Conservation (phyloP, 2,329 filamentous ascomycete species). For the Drechslerella dactyloides region DNA sequence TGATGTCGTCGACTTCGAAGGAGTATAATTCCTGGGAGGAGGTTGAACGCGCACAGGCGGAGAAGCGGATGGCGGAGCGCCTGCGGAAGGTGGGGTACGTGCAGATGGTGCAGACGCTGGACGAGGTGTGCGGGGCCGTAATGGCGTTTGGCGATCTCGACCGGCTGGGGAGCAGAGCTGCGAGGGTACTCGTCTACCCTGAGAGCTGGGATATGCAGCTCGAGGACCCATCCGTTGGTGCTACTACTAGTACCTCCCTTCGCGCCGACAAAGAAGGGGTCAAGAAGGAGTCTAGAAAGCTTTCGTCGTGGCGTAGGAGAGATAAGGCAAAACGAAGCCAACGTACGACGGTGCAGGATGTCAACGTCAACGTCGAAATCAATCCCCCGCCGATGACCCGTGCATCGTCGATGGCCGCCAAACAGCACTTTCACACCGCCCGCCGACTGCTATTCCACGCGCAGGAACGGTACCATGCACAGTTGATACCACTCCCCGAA, state of each 20-base stretch:
- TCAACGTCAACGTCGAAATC: not conserved
- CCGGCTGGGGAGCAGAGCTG: slow-evolving; percentile 45
- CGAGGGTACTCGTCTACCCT: slow-evolving; percentile 52
- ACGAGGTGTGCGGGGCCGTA: slow-evolving; percentile 50
- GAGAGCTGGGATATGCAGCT: slow-evolving; percentile 51
- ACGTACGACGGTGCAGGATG: not conserved
- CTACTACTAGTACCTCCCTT: slow-evolving; percentile 9
- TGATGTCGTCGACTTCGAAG: slow-evolving; percentile 9
- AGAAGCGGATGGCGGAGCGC: slow-evolving; percentile 12
- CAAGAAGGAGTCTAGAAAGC: not conserved
- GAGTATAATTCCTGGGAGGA: slow-evolving; percentile 5
- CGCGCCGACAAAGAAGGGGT: slow-evolving; percentile 1
- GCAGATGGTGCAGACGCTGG: slow-evolving; percentile 43
- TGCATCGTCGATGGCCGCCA: not conserved
- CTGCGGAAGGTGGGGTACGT: slow-evolving; percentile 43
- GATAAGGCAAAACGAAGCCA: not conserved
- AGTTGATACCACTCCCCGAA: slow-evolving; percentile 12
- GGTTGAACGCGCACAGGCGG: slow-evolving; percentile 7
- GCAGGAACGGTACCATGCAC: slow-evolving; percentile 48
- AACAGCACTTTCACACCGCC: slow-evolving; percentile 48
- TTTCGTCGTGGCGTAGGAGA: not conserved
- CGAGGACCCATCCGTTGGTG: slow-evolving; percentile 19
- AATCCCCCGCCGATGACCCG: slow-evolving; percentile 21
- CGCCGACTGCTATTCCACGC: slow-evolving; percentile 50
- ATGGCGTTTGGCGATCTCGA: slow-evolving; percentile 51